Base-by-base conservation (phyloP, 768 basidiomycete species). In the Trametes maxima region DNA sequence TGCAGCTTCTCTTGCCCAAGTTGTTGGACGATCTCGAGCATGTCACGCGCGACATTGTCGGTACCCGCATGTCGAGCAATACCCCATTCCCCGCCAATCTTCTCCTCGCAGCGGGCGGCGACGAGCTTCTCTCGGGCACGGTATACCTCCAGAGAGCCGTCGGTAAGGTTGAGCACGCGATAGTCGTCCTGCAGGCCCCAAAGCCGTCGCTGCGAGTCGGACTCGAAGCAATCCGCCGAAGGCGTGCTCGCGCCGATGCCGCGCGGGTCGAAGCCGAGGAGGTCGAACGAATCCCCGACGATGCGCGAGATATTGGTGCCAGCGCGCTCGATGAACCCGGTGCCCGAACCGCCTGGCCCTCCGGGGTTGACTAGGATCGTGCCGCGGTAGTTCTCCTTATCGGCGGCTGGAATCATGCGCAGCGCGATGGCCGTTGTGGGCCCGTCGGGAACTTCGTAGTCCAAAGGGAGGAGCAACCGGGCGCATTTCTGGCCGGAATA, bases 1-100 rank as follows among this genome's bases (percentile, higher is more conserved):
- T 70, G 64, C 45, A 75, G 56, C 61, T 68, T 70, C 19, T 73
- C 72, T 22, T 59, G 54, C 0, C 74, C 73, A n/a, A 70, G 68
- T 24, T 69, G 68, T 39, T 66, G 52, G 1, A 59, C 60, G 47
- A 75, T 75, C 44, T 62, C 52, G 22, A 75, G 58, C 74, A 75
- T 73, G 55, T 75, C 74, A 14, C 68, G 62, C 12, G 74, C 69
- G 16, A 73, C 70, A 19, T 63, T 44, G 24, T 69, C 63, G 5
- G 74, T 75, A 47, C 67, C 63, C 62, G 69, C 71, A 64, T 62
- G 69, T 44, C 46, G 65, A 57, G 22, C 68, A 14, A 52, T 47
- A 12, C 64, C 64, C 58, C 57, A 62, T 19, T 64, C 68, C 7
- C 66, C 66, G 3, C 66, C 66, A 11, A 64, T 52, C n/a, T 36